Conservation (phyloP, 768 basidiomycete species). For the Candolleomyces aberdarensis region DNA sequence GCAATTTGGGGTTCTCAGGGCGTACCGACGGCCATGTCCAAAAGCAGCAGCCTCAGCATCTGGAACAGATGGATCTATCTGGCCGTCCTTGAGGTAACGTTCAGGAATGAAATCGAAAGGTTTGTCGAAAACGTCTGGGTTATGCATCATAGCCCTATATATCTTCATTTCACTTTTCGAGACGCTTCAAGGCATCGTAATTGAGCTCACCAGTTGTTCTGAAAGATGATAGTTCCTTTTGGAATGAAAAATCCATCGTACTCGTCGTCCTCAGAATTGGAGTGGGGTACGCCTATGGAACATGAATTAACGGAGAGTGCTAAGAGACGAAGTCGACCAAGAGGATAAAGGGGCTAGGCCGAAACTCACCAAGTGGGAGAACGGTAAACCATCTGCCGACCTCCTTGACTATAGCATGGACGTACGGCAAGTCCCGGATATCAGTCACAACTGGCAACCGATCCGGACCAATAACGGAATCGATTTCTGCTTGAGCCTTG, state of each 20-base stretch:
- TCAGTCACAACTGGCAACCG: conserved; percentile 2
- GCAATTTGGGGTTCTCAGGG: neutral
- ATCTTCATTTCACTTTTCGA: too few relatives aligned
- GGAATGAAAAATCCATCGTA: conserved; percentile 26
- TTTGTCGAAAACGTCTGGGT: conserved; percentile 20
- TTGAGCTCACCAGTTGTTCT: conserved; percentile 23
- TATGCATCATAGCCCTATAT: conserved; percentile 21
- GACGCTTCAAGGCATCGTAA: too few relatives aligned
- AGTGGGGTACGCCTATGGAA: conserved; percentile 5
- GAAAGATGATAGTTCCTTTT: conserved; percentile 29
- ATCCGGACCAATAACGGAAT: conserved; percentile 1
- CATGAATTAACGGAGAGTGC: neutral
- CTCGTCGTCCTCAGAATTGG: conserved; percentile 7
- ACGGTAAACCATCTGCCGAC: conserved; percentile 4
- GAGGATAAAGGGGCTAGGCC: too few relatives aligned
- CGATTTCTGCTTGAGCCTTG: conserved; percentile 6
- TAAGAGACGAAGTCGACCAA: neutral
- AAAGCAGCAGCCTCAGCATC: conserved; percentile 22
- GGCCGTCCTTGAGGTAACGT: conserved; percentile 24
- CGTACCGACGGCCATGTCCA: conserved; percentile 24
- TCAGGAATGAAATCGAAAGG: conserved; percentile 26
- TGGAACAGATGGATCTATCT: conserved; percentile 15
- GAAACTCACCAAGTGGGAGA: conserved; percentile 4
- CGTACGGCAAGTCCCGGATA: neutral
- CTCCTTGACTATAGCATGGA: conserved; percentile 8